Evolutionary conservation across 2,329 filamentous ascomycete species (phyloP), one percentile per base, ranked within the genome.

Genomic region (Colletotrichum chlorophyti): DNA sequence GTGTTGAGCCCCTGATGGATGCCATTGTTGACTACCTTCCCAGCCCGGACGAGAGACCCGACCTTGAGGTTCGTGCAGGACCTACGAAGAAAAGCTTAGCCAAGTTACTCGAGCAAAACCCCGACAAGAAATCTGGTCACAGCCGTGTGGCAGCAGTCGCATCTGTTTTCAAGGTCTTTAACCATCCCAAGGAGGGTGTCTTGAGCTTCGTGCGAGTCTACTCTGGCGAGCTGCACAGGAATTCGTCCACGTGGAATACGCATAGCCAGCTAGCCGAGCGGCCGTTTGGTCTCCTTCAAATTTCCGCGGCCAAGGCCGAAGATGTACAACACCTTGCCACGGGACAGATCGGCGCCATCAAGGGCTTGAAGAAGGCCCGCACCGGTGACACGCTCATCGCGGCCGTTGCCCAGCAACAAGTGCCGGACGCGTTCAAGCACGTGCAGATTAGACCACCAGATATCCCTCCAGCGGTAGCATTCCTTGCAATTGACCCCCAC

Each of bases 131-230:
- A 48, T 48, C 51, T 7, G 63, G 63, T 7, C 69, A 72, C 8
- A 69, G 74, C 11, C 70, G 70, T 1, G 67, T 79, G 23, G 74
- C 78, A 8, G 76, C 81, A 6, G 75, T 86, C 3, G 83, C 86
- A 23, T 91, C 89, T 14, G 84, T 98, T 1, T 99, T 98, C 83
- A 99, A 99, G 74, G 95, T 98, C 6, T 92, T 95, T 63, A 90
- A 94, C 64, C 94, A 98, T 68, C 79, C 90, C 8, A 89, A 89
- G 63, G 88, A 93, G 54, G 95, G 95, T 15, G 89, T 96, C 51
- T 82, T 98, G 58, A 93, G 96, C 62, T 98, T 96, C 69, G 89
- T 98, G 9, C 87, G 95, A 35, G 91, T 97, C 7, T 98, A 98
- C 73, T 91, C 92, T 23, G 95, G 95, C 9, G 83, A 85, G 2